These are phyloP conservation scores for Phialemoniopsis sp. DNA, from an alignment of 2,329 filamentous ascomycete genomes.

Conservation along the genomic window DNA sequence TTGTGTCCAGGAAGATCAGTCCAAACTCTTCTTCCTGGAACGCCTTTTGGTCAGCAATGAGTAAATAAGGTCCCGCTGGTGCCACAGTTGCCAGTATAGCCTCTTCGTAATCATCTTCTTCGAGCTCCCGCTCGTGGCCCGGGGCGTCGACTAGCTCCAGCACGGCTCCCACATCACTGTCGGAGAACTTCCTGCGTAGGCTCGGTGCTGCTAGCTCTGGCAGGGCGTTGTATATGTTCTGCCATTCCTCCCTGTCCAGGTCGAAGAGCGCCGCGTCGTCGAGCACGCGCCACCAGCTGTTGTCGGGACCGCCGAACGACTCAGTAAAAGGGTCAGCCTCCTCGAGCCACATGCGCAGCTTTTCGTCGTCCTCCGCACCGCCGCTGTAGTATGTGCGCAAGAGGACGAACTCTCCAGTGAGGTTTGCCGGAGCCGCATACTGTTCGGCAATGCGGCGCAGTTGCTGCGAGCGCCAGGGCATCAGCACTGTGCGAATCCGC, in stretches of 20 bases:
- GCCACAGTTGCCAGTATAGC: no score
- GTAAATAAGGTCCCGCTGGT: no score
- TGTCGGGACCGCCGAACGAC: not conserved
- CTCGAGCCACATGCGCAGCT: slow-evolving; percentile 1
- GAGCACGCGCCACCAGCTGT: not conserved
- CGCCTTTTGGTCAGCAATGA: no score
- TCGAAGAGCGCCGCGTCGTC: not conserved
- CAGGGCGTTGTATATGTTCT: slow-evolving; percentile 1
- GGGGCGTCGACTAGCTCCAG: no score
- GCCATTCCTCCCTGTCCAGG: slow-evolving; percentile 1
- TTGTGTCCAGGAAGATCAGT: no score
- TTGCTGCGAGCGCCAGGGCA: not conserved
- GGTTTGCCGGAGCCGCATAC: no score
- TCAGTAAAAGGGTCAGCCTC: not conserved
- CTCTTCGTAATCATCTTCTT: no score
- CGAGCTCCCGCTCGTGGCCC: no score
- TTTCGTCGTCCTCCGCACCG: slow-evolving; percentile 1
- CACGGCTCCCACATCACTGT: no score
- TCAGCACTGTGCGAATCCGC: not conserved
- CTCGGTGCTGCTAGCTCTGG: no score
- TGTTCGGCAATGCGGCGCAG: not conserved
- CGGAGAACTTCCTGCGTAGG: no score
- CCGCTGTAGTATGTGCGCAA: slow-evolving; percentile 1
- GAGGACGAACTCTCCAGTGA: not conserved
- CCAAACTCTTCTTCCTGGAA: no score